Percentiles rank a stretch among this genome's conserved stretches.
Evolutionary conservation across 371 early-diverging fungal genomes (phyloP).

Genomic region (Saksenaea oblongispora): DNA sequence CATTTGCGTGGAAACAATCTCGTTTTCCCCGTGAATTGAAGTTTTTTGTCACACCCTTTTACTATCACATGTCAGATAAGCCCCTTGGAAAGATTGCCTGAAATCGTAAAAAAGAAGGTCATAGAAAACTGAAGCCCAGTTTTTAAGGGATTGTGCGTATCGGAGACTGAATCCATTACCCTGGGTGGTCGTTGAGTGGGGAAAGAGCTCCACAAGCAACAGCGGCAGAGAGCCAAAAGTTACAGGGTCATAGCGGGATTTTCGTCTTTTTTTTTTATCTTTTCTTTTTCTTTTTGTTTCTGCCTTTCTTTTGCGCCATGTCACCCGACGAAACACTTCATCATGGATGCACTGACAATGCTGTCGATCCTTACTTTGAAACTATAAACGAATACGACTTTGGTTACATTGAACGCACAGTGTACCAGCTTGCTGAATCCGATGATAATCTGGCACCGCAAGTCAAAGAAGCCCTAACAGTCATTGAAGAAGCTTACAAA

Average conservation of each 20-base stretch:
- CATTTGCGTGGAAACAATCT: constrained; percentile 2
- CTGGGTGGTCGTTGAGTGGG: not conserved
- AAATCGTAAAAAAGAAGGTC: not conserved
- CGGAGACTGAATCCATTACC: not conserved
- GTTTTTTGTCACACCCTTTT: not conserved
- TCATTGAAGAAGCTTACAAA: constrained; percentile 67
- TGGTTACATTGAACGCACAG: constrained; percentile 40
- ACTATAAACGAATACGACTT: constrained; percentile 41
- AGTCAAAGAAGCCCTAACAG: constrained; percentile 53
- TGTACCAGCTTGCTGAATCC: constrained; percentile 41
- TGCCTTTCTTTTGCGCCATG: not conserved
- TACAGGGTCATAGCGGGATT: not conserved
- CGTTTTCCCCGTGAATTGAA: not conserved
- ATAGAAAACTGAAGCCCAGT: not conserved
- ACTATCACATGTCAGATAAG: not conserved
- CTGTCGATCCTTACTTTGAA: constrained; percentile 32
- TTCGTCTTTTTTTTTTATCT: not conserved
- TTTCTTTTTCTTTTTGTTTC: not conserved
- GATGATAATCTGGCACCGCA: constrained; percentile 36
- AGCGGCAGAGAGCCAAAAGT: not conserved
- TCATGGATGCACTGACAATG: constrained; percentile 34
- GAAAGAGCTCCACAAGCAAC: not conserved
- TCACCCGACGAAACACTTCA: constrained; percentile 6
- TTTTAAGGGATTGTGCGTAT: not conserved
- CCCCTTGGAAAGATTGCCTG: not conserved